These are phyloP conservation scores for Mollisia scopiformis DNA, from an alignment of 2,329 filamentous ascomycete genomes.

Conservation along the genomic window DNA sequence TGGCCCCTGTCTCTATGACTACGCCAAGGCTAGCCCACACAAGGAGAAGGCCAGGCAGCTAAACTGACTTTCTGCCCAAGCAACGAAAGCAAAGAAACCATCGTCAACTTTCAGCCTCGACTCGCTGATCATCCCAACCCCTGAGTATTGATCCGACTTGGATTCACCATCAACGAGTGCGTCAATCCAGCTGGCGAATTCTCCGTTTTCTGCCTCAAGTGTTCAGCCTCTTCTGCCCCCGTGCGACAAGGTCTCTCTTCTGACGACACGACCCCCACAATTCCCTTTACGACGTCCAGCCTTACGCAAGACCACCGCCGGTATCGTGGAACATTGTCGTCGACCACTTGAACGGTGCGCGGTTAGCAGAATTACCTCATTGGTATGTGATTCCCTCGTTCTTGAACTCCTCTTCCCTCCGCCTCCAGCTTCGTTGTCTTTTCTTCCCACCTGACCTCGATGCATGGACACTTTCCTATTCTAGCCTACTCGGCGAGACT, in stretches of 20 bases:
- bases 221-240: background rate
- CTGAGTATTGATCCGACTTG: background rate
- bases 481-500: constrained; percentile 8
- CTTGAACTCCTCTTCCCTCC: constrained; percentile 3
- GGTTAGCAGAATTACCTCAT: constrained; percentile 18
- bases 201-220: background rate
- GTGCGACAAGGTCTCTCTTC: background rate
- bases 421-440: constrained; percentile 6
- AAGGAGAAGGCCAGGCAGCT: background rate
- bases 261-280: background rate
- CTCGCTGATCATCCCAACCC: background rate
- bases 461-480: constrained; percentile 8
- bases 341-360: constrained; percentile 3
- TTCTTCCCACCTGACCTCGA: constrained; percentile 1
- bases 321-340: background rate
- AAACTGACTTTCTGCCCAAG: background rate
- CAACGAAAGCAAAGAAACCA: background rate
- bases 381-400: constrained; percentile 3
- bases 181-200: too few species aligned
- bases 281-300: background rate
- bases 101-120: background rate
- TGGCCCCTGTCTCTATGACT: background rate
- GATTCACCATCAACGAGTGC: background rate
- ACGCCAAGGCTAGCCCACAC: background rate
- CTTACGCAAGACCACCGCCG: background rate